A percentile compares a stretch with the other conserved stretches of the same genome.
phyloP scores from a whole-genome alignment of 2,329 filamentous ascomycete genomes.

The Aspergillus hiratsukae region DNA sequence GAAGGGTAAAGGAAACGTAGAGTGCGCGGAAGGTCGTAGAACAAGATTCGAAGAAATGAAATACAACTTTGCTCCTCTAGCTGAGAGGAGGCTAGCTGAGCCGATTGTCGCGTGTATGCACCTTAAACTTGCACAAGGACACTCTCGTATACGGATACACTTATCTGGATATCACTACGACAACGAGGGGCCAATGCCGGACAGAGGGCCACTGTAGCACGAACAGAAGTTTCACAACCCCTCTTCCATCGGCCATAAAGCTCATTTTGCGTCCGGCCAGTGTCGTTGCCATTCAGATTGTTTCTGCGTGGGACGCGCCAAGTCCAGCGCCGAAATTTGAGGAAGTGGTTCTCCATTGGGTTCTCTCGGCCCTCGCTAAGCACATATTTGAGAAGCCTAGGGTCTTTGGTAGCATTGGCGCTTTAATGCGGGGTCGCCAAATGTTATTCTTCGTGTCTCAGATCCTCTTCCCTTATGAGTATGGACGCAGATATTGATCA shows the following conservation, averaged over 20 bases:
- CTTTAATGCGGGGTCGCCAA: not conserved
- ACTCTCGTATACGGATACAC: not conserved
- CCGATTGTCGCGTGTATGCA: not conserved
- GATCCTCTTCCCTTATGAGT: not conserved
- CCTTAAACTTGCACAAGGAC: not conserved
- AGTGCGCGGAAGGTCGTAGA: not conserved
- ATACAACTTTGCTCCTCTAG: not conserved
- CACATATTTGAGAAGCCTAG: not conserved
- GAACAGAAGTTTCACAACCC: not conserved
- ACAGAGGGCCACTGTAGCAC: not conserved
- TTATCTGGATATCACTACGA: not conserved
- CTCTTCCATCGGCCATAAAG: not conserved
- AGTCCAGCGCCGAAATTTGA: not conserved
- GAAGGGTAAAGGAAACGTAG: conserved; percentile 5
- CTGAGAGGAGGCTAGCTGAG: not conserved
- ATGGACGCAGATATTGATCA: not conserved
- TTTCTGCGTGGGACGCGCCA: not conserved
- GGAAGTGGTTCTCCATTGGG: not conserved
- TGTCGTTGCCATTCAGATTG: not conserved
- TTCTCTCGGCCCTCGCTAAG: not conserved
- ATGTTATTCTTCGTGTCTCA: not conserved
- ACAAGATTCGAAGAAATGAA: not conserved
- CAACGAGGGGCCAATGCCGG: not conserved
- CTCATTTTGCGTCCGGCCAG: not conserved
- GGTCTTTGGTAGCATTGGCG: not conserved